A percentile compares a stretch with the other conserved stretches of the same genome.
phyloP scores from a whole-genome alignment of 2,329 filamentous ascomycete genomes.

The Coccinonectria pachysandricola region DNA sequence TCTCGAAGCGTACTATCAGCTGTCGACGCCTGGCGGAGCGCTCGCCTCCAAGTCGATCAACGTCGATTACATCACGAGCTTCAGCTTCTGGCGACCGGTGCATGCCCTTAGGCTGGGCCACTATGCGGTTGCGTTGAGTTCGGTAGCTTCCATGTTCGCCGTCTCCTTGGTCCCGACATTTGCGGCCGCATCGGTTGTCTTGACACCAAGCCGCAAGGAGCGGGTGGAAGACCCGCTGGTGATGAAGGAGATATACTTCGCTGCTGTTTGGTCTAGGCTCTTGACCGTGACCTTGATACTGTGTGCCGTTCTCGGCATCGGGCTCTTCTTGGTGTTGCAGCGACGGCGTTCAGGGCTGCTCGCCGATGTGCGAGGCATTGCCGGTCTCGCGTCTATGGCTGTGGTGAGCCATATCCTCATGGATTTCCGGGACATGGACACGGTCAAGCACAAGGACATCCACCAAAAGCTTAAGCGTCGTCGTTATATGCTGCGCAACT shows the following conservation, averaged over 20 bases:
- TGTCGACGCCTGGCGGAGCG: constrained; percentile 50
- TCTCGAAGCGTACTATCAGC: constrained; percentile 56
- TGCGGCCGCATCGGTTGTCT: constrained; percentile 50
- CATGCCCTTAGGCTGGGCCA: constrained; percentile 52
- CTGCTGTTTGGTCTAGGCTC: constrained; percentile 49
- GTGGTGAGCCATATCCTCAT: constrained; percentile 62
- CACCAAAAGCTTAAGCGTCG: constrained; percentile 55
- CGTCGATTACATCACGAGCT: constrained; percentile 61
- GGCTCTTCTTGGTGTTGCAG: constrained; percentile 51
- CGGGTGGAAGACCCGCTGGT: constrained; percentile 31
- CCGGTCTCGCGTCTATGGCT: constrained; percentile 65
- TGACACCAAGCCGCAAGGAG: constrained; percentile 40
- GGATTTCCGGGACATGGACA: constrained; percentile 64
- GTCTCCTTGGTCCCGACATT: constrained; percentile 60
- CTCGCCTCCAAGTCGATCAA: constrained; percentile 58
- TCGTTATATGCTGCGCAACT: constrained; percentile 61
- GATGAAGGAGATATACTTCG: constrained; percentile 45
- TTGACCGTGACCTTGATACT: constrained; percentile 46
- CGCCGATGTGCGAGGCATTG: constrained; percentile 61
- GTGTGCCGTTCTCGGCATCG: constrained; percentile 46
- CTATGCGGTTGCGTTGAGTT: constrained; percentile 58
- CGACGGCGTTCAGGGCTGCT: constrained; percentile 54
- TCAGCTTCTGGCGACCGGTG: constrained; percentile 55
- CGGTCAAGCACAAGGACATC: constrained; percentile 54
- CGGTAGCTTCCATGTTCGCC: constrained; percentile 53